Evolutionary conservation across 2,329 filamentous ascomycete genomes (phyloP).

Genomic region (Dryadomyces quercivorus): DNA sequence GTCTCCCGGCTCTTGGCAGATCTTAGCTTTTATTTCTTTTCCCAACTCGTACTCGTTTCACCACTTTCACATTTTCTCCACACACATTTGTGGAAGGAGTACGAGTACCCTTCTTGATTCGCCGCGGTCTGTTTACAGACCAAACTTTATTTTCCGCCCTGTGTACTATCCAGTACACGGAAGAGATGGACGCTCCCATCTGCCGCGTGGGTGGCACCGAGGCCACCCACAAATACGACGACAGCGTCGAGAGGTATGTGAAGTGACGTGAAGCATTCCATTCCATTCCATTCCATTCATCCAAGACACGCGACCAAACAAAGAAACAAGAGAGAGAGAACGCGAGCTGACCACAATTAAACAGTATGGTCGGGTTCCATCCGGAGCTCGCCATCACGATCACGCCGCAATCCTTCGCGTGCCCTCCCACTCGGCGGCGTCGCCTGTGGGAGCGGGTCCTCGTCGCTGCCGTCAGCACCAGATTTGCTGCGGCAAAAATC

Average conservation of each 20-base stretch:
- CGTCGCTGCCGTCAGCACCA: slow-evolving; percentile 11
- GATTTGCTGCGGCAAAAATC: slow-evolving; percentile 13
- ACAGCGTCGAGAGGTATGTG: not conserved
- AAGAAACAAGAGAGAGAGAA: not conserved
- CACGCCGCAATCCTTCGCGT: slow-evolving; percentile 13
- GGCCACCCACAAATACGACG: not conserved
- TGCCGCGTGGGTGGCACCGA: not conserved
- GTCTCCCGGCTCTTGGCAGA: no score
- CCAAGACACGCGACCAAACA: no score
- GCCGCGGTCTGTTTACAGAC: no score
- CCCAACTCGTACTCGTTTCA: no score
- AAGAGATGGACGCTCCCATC: not conserved
- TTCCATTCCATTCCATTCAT: no score
- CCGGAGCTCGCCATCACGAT: slow-evolving; percentile 7
- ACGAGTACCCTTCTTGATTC: no score
- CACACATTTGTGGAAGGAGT: no score
- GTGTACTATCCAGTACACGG: no score
- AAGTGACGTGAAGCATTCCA: no score
- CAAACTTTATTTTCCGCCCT: not conserved
- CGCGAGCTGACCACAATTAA: not conserved
- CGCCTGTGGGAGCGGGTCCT: slow-evolving; percentile 21
- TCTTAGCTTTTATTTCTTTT: no score
- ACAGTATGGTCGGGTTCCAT: not conserved
- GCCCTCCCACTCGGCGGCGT: slow-evolving; percentile 12
- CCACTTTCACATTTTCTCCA: no score